Evolutionary conservation across 352 stramenopile genomes (phyloP), one percentile per base, ranked within the genome.

Genomic region (Phytophthora tentaculata): DNA sequence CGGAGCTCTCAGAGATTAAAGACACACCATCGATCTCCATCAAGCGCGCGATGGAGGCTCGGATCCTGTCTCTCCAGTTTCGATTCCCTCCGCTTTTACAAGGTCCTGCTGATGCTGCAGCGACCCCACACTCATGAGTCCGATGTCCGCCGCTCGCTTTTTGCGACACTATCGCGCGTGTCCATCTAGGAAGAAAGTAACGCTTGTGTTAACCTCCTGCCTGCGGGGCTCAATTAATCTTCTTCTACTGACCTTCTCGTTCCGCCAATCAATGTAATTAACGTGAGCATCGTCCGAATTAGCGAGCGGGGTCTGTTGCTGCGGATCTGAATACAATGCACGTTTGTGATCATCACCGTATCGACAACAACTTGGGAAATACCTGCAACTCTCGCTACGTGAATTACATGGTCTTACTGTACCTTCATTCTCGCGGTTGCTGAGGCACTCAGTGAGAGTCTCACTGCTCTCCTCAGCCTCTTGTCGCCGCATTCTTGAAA

Each of bases 11-110:
- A 6, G 52, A 45, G 24, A 67, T 35, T 23, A 71, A 41, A 6
- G 37, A 61, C 23, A 77, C 68, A 5, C 61, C 69, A 41, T 74
- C 72, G 24, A 76, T 69, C 49, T 76, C 68, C 32, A 79, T 67
- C 47, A 74, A 71, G 24, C 63, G 67, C 26, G 59, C 32, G 29
- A 79, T 76, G 43, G 72, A 76, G 8, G 67, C 64, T 7, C 60
- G 56, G 26, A 74, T 74, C 8, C 68, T 43, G 1, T 49, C 64
- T 52, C 59, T 57, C 67, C 72, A 76, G 54, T 73, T 57, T 4
- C 47, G 26, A 17, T 72, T 52, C 28, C 44, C 43, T 6, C 20
- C 47, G n/a, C 13, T 64, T n/a, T 57, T 47, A 2, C 0, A 45
- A 10, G 20, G 5, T 7, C 14, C 20, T 43, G 50, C n/a, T 51